These are phyloP conservation scores for Sanghuangporus sanghuang DNA, from an alignment of 1,284 basidiomycete genomes.

Conservation along the genomic window DNA sequence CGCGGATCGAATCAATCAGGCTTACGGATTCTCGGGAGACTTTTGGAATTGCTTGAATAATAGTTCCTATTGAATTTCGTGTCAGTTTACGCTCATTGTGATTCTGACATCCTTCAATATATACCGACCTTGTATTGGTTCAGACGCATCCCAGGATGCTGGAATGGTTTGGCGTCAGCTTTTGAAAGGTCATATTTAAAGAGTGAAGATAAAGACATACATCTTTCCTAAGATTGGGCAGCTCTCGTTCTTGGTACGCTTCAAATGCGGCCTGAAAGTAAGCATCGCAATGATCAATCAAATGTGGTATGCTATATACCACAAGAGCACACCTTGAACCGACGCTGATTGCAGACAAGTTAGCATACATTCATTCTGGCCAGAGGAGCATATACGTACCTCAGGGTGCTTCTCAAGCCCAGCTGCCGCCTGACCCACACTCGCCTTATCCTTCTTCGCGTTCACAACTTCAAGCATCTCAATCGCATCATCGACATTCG, in stretches of 20 bases:
- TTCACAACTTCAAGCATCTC: slow-evolving; percentile 88
- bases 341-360: slow-evolving; percentile 43
- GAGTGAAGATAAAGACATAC: slow-evolving; percentile 33
- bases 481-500: slow-evolving; percentile 88
- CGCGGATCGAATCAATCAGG: slow-evolving; percentile 3
- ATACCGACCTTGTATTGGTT: slow-evolving; percentile 74
- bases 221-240: slow-evolving; percentile 76
- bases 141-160: slow-evolving; percentile 79
- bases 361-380: slow-evolving; percentile 3
- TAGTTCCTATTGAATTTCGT: slow-evolving; percentile 45
- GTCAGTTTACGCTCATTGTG: slow-evolving; percentile 16
- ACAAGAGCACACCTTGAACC: slow-evolving; percentile 62
- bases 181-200: slow-evolving; percentile 10
- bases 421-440: slow-evolving; percentile 78
- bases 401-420: slow-evolving; percentile 92
- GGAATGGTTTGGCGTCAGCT: slow-evolving; percentile 16
- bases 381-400: slow-evolving; percentile 42
- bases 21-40: slow-evolving; percentile 84
- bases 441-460: slow-evolving; percentile 90
- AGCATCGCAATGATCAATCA: not conserved
- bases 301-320: not conserved
- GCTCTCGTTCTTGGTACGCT: slow-evolving; percentile 85
- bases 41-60: slow-evolving; percentile 85
- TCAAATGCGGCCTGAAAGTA: slow-evolving; percentile 73
- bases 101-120: not conserved